These are phyloP conservation scores for Priceomyces melissophilus DNA, from an alignment of 805 yeast genomes.

Conservation along the genomic window DNA sequence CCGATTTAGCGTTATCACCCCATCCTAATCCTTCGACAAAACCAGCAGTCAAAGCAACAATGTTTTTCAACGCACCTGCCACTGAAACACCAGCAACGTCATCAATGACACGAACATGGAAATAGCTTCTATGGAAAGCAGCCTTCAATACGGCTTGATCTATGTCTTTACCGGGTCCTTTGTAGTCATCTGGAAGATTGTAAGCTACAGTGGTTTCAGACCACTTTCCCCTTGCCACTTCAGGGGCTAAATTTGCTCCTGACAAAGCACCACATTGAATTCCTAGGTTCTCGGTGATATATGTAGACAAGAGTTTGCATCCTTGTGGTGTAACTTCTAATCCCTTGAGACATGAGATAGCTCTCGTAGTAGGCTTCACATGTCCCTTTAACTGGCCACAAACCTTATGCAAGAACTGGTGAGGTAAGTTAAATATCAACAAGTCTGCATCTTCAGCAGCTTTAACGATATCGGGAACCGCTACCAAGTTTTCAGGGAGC, in stretches of 20 bases:
- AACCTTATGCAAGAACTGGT: constrained; percentile 84
- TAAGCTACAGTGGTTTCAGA: constrained; percentile 98
- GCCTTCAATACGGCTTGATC: constrained; percentile 70
- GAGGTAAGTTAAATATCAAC: constrained; percentile 92
- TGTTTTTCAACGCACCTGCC: constrained; percentile 96
- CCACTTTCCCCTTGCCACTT: constrained; percentile 93
- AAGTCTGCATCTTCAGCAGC: constrained; percentile 82
- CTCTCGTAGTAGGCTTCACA: constrained; percentile 68
- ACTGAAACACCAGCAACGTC: constrained; percentile 96
- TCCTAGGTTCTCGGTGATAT: constrained; percentile 75
- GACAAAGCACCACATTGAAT: constrained; percentile 94
- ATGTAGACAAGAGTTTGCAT: constrained; percentile 76
- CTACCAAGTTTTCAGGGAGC: constrained; percentile 82
- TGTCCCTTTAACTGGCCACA: constrained; percentile 75
- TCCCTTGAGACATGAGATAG: constrained; percentile 95
- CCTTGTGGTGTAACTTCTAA: constrained; percentile 84
- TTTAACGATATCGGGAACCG: constrained; percentile 77
- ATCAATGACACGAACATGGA: constrained; percentile 89
- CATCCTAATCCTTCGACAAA: constrained; percentile 96
- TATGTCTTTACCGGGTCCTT: constrained; percentile 65
- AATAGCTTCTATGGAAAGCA: constrained; percentile 94
- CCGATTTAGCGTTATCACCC: constrained; percentile 99
- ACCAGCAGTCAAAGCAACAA: constrained; percentile 95
- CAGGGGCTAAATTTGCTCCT: constrained; percentile 97
- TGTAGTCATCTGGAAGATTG: constrained; percentile 65